Percentiles rank a stretch among this genome's conserved stretches.
phyloP scores from a whole-genome alignment of 169 alveolate species.

The Eimeria necatrix region DNA sequence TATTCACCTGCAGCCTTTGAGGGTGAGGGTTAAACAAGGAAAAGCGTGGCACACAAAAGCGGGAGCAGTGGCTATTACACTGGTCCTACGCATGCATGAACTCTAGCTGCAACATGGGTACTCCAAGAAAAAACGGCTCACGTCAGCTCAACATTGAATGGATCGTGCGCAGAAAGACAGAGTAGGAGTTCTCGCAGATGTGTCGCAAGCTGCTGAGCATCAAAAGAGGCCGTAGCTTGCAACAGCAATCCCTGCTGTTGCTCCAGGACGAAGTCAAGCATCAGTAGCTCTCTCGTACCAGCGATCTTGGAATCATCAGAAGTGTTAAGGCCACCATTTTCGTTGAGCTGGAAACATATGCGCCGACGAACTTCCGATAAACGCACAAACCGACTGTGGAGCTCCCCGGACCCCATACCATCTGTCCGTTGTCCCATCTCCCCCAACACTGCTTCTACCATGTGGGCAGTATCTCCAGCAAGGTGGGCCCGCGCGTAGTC shows the following conservation, averaged over 20 bases:
- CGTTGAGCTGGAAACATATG: slow-evolving; percentile 67
- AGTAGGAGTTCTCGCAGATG: slow-evolving; percentile 25
- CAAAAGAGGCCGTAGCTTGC: slow-evolving; percentile 53
- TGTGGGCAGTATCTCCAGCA: slow-evolving; percentile 35
- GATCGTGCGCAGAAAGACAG: slow-evolving; percentile 71
- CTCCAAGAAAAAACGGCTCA: neutral
- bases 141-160: slow-evolving; percentile 69
- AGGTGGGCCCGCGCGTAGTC: slow-evolving; percentile 79
- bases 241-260: slow-evolving; percentile 81
- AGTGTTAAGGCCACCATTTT: slow-evolving; percentile 27
- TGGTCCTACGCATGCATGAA: too few species aligned
- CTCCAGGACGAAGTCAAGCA: slow-evolving; percentile 83
- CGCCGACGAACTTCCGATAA: slow-evolving; percentile 70
- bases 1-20: too few species aligned
- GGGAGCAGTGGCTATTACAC: too few species aligned
- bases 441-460: slow-evolving; percentile 45
- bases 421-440: slow-evolving; percentile 72
- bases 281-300: slow-evolving; percentile 80
- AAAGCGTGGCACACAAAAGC: too few species aligned
- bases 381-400: slow-evolving; percentile 50
- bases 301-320: slow-evolving; percentile 61
- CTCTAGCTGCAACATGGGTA: too few species aligned
- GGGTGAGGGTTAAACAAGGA: too few species aligned
- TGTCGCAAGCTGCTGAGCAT: slow-evolving; percentile 18
- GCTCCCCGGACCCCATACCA: slow-evolving; percentile 44